phyloP scores from a whole-genome alignment of 345 rosid genomes.

The Acer saccharum region DNA sequence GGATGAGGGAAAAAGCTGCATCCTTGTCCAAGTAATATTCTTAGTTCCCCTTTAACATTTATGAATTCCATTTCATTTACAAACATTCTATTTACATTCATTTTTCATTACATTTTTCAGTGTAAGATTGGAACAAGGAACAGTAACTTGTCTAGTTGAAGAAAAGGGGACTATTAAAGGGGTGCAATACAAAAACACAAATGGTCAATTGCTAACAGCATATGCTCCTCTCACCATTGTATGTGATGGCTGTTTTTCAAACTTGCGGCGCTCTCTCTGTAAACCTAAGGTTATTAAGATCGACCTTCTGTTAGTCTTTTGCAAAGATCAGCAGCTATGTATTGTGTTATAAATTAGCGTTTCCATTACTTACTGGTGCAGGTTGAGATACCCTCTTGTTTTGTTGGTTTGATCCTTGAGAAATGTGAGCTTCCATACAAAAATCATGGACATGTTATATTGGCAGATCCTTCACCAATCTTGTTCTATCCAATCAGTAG shows the following conservation, averaged over 20 bases:
- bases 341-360: neutral
- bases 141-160: neutral
- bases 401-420: conserved; percentile 8
- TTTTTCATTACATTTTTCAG: neutral
- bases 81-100: neutral
- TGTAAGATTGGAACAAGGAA: conserved; percentile 7
- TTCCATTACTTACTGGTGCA: neutral
- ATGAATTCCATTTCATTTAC: neutral
- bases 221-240: conserved; percentile 4
- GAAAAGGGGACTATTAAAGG: conserved; percentile 4
- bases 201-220: neutral
- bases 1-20: neutral
- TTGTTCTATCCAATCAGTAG: conserved; percentile 7
- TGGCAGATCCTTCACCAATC: conserved; percentile 6
- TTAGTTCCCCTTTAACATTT: neutral
- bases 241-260: conserved; percentile 6
- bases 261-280: neutral
- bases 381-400: conserved; percentile 8
- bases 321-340: neutral
- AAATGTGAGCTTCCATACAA: neutral
- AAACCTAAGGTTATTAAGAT: neutral
- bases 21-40: neutral
- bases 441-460: neutral
- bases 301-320: neutral
- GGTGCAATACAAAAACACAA: conserved; percentile 2